Base-by-base conservation (phyloP, 371 early-diverging fungal species). In the Mortierella sp. region DNA sequence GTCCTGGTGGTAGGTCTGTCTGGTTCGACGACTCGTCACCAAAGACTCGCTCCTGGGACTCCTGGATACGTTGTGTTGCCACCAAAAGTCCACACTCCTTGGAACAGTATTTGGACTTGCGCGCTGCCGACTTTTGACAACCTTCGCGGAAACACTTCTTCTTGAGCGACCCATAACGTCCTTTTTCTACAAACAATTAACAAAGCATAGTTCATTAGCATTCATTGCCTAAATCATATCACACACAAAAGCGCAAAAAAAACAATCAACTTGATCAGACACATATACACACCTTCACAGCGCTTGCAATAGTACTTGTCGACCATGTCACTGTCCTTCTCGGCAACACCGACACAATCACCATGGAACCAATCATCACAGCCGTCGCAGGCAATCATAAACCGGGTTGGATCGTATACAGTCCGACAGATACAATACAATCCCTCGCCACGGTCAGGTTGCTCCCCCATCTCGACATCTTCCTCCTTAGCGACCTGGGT, bases 331-430 rank as follows among this genome's bases (percentile, higher is more conserved):
- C 92, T 90, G 76, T 92, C 92, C 47, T 89, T 88, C 76, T 92
- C 92, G 50, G 89, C 89, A 54, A 94, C 92, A 1, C 91, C 90
- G 16, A 94, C 91, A 63, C 94, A 94, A 73, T 92, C 93, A 26
- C 93, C 94, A 77, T 94, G 94, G 78, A 91, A 94, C 94, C 94
- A 94, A 48, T 91, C 91, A 75, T 92, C 92, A 74, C 94, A 94
- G 9, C 88, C 88, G 75, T 94, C 94, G 79, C 94, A 94, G 0
- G 91, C 92, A 83, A 94, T 93, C 93, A 93, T 93, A 71, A 94
- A 94, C 21, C 91, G 84, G 24, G 88, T 84, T 9, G 84, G 84
- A 79, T 93, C 91, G 75, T 93, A 91, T 0, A 89, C 89, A 54
- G 89, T 89, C 24, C 88, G 88, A 75, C 94, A 94, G 52, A 92